Conservation (phyloP, 768 basidiomycete species). For the Russula foetens region DNA sequence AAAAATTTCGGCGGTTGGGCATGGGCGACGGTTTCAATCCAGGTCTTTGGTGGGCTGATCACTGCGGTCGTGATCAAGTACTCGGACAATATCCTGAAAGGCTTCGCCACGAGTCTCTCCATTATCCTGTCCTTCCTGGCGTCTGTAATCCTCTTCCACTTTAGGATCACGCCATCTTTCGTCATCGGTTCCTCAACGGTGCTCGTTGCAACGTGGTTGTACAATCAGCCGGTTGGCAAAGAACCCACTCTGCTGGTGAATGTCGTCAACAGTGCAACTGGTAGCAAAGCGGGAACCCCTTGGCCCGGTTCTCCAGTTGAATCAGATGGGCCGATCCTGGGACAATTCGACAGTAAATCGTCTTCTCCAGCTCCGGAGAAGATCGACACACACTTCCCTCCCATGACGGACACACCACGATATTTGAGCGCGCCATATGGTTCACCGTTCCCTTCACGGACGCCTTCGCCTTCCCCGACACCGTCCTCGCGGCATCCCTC, state of each 20-base stretch:
- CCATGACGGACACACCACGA: conserved; percentile 36
- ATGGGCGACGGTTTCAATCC: conserved; percentile 83
- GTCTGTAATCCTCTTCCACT: conserved; percentile 85
- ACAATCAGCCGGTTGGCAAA: conserved; percentile 63
- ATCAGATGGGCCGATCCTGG: conserved; percentile 49
- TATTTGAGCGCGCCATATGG: conserved; percentile 44
- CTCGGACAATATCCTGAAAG: conserved; percentile 90
- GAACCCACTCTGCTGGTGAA: conserved; percentile 30
- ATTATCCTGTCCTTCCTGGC: conserved; percentile 95
- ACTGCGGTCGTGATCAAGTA: conserved; percentile 98
- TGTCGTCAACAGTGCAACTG: conserved; percentile 26
- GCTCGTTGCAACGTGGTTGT: conserved; percentile 86
- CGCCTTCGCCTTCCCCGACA: conserved; percentile 35
- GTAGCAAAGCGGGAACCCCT: conserved; percentile 28
- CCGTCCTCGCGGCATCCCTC: conserved; percentile 15
- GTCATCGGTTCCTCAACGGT: conserved; percentile 81
- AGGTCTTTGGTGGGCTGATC: conserved; percentile 88
- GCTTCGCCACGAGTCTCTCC: conserved; percentile 92
- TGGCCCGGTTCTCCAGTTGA: conserved; percentile 39
- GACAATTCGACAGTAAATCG: conserved; percentile 47
- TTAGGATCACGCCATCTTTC: conserved; percentile 80
- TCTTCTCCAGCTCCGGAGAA: conserved; percentile 30
- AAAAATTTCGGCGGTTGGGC: conserved; percentile 91
- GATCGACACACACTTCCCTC: conserved; percentile 30
- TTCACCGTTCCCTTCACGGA: conserved; percentile 41